phyloP scores from a whole-genome alignment of 257 asterid genomes.

The Thymus quinquecostatus region DNA sequence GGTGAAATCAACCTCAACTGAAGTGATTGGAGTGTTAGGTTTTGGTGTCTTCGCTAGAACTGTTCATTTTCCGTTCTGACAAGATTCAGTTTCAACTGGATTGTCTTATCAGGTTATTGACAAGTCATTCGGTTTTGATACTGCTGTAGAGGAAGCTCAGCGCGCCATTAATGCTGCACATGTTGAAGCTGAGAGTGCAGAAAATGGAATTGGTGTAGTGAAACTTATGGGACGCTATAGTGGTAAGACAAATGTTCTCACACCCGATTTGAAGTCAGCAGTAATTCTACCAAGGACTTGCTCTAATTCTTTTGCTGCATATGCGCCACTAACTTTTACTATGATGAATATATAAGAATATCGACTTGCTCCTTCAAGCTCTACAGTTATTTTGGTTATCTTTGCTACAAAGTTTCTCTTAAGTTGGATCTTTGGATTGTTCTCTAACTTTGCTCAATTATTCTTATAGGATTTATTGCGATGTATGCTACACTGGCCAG shows the following conservation, averaged over 20 bases:
- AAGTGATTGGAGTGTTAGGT: conserved; percentile 5
- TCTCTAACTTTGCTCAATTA: conserved; percentile 26
- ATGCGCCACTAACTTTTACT: not conserved
- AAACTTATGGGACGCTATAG: conserved; percentile 79
- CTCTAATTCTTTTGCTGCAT: conserved; percentile 8
- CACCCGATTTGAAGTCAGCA: not conserved
- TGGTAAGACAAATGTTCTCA: conserved; percentile 43
- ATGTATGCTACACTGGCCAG: conserved; percentile 82
- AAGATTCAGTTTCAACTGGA: conserved; percentile 18
- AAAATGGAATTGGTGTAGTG: conserved; percentile 75
- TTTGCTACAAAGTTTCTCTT: conserved; percentile 5
- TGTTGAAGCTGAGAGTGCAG: conserved; percentile 81
- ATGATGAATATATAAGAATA: not conserved
- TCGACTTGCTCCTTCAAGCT: conserved; percentile 16
- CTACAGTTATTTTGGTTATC: not conserved
- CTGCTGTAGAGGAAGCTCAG: conserved; percentile 88
- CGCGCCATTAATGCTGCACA: conserved; percentile 85
- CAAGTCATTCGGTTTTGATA: conserved; percentile 77
- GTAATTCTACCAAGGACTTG: not conserved
- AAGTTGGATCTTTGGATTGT: conserved; percentile 17
- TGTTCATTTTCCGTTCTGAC: conserved; percentile 26
- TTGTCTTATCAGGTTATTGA: conserved; percentile 64
- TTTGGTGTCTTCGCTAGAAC: conserved; percentile 10
- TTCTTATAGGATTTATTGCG: conserved; percentile 64
- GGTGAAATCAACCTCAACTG: conserved; percentile 5